These are phyloP conservation scores for Kodamaea neixiangensis DNA, from an alignment of 805 yeast genomes.

Conservation along the genomic window DNA sequence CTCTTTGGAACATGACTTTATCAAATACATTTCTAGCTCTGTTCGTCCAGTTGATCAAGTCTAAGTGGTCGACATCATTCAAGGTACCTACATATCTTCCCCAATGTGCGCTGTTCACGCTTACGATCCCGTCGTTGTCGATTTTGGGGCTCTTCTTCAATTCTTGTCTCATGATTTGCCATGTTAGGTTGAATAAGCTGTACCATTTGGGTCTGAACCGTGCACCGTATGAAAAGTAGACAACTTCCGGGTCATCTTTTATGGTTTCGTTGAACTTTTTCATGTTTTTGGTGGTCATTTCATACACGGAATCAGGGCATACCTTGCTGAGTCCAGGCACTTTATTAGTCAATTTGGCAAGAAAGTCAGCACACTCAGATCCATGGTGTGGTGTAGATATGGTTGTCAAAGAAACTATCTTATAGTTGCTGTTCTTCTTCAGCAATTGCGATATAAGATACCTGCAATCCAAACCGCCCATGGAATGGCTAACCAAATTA, in stretches of 20 bases:
- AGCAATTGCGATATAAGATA: constrained; percentile 62
- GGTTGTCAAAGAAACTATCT: constrained; percentile 77
- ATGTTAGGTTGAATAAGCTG: constrained; percentile 62
- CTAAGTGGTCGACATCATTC: constrained; percentile 79
- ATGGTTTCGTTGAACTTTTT: constrained; percentile 54
- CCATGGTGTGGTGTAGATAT: constrained; percentile 90
- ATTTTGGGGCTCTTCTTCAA: constrained; percentile 10
- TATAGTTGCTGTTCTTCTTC: constrained; percentile 43
- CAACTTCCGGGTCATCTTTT: constrained; percentile 58
- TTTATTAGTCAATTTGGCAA: constrained; percentile 37
- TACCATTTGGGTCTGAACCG: constrained; percentile 61
- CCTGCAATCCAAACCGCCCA: constrained; percentile 92
- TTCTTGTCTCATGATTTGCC: constrained; percentile 54
- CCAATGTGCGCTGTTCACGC: constrained; percentile 78
- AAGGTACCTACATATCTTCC: constrained; percentile 81
- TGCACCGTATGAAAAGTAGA: constrained; percentile 85
- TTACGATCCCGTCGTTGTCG: constrained; percentile 72
- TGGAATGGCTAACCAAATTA: constrained; percentile 83
- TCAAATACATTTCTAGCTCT: constrained; percentile 41
- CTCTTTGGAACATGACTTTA: constrained; percentile 28
- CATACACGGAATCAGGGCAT: constrained; percentile 48
- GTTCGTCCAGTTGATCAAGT: constrained; percentile 82
- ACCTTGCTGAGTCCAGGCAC: constrained; percentile 17
- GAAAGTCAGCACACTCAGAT: constrained; percentile 76
- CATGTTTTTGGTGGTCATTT: constrained; percentile 62